Evolutionary conservation across 2,329 filamentous ascomycete genomes (phyloP), one percentile per base, ranked within the genome.

Genomic region (Drechslera avenae): DNA sequence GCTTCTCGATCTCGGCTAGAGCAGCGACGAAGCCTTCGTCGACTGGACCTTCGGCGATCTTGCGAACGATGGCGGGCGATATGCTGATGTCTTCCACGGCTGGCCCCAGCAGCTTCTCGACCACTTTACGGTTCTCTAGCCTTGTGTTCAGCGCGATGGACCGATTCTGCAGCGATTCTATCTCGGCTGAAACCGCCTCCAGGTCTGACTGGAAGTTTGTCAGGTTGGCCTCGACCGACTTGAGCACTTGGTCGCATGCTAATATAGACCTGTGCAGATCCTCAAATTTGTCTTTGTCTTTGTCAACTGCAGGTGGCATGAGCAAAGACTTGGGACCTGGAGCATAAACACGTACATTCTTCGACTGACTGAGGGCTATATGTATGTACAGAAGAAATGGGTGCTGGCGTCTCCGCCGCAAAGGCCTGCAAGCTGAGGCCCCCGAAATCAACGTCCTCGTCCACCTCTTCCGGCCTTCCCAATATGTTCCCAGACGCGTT

Each of bases 171-270:
- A 99, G 77, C 2, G 87, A 91, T 75, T 99, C 94, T 43, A 99
- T 99, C 71, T 99, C 94, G 5, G 91, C 88, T 1, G 94, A 97
- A 10, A 99, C 94, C 12, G 86, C 84, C 7, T 91, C 93, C 9
- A 99, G 83, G 73, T 99, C 95, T 53, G 91, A 89, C 69, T 95
- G 91, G 69, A 99, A 99, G 72, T 87, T 93, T 31, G 89, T 89
- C 45, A 99, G 81, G 71, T 97, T 97, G 26, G 85, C 86, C 76
- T 99, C 93, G 46, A 99, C 94, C 0, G 92, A 96, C 73, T 87
- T 89, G 37, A 97, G 82, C 42, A 97, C 90, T 69, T 96, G 89
- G 74, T 99, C 94, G 76, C 93, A 99, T 42, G 90, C 89, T 33
- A 80, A 67, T 65, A 99, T 97, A 3, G 92, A 95, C 65, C 83